A percentile compares a stretch with the other conserved stretches of the same genome.
Conservation (phyloP, 179 eudicot species). For the Beta macrorhiza region DNA sequence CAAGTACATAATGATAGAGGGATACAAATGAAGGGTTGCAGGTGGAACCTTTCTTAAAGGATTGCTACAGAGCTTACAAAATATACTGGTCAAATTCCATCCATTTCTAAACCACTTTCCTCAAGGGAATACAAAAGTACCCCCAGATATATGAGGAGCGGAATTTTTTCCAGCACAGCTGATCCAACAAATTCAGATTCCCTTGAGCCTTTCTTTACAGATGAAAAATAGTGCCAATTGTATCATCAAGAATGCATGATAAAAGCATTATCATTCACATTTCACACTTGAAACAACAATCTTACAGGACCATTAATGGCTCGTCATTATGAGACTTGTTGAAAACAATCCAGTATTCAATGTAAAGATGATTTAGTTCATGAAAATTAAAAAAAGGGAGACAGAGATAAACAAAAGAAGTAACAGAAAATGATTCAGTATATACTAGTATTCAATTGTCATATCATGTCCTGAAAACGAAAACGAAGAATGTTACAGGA, state of each 20-base stretch:
- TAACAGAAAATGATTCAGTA: not conserved
- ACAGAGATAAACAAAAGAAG: not conserved
- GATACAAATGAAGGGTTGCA: not conserved
- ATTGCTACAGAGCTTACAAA: no score
- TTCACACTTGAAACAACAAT: not conserved
- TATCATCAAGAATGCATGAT: not conserved
- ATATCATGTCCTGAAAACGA: not conserved
- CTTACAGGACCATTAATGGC: not conserved
- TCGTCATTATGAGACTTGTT: not conserved
- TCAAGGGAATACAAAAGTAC: not conserved
- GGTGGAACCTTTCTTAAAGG: constrained; percentile 1
- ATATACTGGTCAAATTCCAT: not conserved
- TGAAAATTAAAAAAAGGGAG: not conserved
- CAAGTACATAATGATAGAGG: not conserved
- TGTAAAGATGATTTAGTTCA: not conserved
- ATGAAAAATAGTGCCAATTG: not conserved
- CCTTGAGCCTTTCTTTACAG: not conserved
- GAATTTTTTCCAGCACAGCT: not conserved
- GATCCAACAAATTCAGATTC: not conserved
- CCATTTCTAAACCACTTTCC: not conserved
- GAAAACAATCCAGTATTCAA: not conserved
- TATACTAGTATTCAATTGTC: not conserved
- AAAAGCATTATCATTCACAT: not conserved
- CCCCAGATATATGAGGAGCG: not conserved
- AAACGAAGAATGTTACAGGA: not conserved